Evolutionary conservation across 805 yeast species (phyloP).

Genomic region (Clavispora asparagi): DNA sequence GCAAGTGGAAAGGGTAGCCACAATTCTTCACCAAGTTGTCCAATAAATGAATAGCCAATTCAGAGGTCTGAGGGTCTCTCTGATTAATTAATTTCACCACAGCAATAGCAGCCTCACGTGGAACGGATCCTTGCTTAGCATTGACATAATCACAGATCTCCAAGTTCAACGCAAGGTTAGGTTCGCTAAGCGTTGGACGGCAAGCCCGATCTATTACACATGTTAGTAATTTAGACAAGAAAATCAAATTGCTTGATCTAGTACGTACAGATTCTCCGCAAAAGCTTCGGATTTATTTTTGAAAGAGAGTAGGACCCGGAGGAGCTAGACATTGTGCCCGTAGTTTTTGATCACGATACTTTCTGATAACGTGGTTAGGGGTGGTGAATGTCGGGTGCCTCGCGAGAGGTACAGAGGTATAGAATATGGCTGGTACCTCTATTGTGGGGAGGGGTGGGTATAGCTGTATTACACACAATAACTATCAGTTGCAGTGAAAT

Average conservation of each 20-base stretch:
- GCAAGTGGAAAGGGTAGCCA: conserved; percentile 95
- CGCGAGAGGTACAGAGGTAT: not conserved
- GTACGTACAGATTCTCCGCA: conserved; percentile 40
- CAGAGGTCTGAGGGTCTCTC: conserved; percentile 76
- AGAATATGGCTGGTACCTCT: not conserved
- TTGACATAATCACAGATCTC: conserved; percentile 93
- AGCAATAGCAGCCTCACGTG: conserved; percentile 87
- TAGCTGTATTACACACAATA: too few relatives aligned
- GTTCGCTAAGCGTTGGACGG: conserved; percentile 74
- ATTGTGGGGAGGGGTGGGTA: too few relatives aligned
- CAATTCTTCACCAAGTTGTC: conserved; percentile 95
- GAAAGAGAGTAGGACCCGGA: conserved; percentile 33
- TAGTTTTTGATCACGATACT: not conserved
- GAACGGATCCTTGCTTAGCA: conserved; percentile 84
- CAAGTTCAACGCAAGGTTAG: conserved; percentile 80
- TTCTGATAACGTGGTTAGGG: not conserved
- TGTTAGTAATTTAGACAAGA: conserved; percentile 12
- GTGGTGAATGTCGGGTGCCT: not conserved
- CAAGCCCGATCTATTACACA: conserved; percentile 66
- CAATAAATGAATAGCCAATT: conserved; percentile 75
- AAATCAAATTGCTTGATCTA: too few relatives aligned
- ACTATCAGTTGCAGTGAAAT: too few relatives aligned
- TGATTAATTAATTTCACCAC: conserved; percentile 79
- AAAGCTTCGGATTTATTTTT: conserved; percentile 42
- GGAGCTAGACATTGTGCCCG: conserved; percentile 6